Evolutionary conservation across 2,329 filamentous ascomycete species (phyloP).

Genomic region (Rutstroemia sydowiana): DNA sequence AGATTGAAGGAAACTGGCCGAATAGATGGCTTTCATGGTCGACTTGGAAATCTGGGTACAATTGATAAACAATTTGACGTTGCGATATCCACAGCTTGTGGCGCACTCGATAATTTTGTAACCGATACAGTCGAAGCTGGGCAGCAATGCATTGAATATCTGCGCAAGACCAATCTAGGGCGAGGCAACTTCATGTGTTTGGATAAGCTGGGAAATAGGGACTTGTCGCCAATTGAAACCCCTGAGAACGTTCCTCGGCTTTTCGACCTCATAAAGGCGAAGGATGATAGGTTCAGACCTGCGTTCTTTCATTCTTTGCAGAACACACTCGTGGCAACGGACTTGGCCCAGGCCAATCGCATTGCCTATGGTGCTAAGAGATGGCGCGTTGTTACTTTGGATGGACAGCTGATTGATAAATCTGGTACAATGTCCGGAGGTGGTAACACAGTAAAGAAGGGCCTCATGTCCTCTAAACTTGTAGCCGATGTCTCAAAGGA

Average conservation of each 20-base stretch:
- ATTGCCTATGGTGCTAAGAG: conserved; percentile 90
- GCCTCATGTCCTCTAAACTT: conserved; percentile 94
- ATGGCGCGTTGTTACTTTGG: conserved; percentile 94
- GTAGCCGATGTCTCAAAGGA: conserved; percentile 82
- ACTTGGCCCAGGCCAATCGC: conserved; percentile 91
- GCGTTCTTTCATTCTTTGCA: conserved; percentile 95
- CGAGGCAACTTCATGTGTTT: conserved; percentile 95
- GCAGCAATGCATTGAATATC: conserved; percentile 95
- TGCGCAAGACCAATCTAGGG: conserved; percentile 94
- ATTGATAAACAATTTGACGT: conserved; percentile 94
- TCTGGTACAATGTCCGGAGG: conserved; percentile 98
- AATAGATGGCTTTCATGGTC: conserved; percentile 94
- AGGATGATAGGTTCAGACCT: conserved; percentile 77
- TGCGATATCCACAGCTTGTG: conserved; percentile 95
- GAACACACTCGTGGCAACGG: conserved; percentile 86
- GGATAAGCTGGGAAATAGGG: conserved; percentile 73
- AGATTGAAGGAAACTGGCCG: conserved; percentile 91
- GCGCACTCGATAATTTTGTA: conserved; percentile 88
- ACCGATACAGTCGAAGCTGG: conserved; percentile 93
- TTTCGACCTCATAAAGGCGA: conserved; percentile 86
- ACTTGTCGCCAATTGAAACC: conserved; percentile 74
- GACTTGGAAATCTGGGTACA: conserved; percentile 85
- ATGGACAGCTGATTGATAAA: conserved; percentile 93
- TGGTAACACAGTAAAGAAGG: conserved; percentile 81
- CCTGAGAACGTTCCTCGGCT: conserved; percentile 87